phyloP scores from a whole-genome alignment of 768 basidiomycete genomes.

The Pisolithus marmoratus region DNA sequence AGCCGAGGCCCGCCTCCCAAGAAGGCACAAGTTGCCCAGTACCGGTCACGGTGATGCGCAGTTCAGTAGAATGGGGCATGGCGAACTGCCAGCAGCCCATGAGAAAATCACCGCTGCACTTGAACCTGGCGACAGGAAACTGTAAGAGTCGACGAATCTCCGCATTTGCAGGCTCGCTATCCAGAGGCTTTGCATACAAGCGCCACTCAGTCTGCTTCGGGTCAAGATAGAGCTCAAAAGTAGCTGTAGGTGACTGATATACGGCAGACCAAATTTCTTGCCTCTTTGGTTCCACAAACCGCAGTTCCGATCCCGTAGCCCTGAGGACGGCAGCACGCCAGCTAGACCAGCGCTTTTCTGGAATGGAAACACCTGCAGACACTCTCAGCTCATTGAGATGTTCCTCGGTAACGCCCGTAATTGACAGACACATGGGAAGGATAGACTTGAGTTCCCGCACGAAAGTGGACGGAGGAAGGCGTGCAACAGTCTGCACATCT shows the following conservation, averaged over 20 bases:
- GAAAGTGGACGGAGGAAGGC: slow-evolving; percentile 71
- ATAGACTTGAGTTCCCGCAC: slow-evolving; percentile 70
- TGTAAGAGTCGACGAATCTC: slow-evolving; percentile 70
- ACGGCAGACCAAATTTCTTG: slow-evolving; percentile 83
- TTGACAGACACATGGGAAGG: slow-evolving; percentile 79
- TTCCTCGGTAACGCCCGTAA: slow-evolving; percentile 44
- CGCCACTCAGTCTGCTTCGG: slow-evolving; percentile 82
- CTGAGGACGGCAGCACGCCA: slow-evolving; percentile 68
- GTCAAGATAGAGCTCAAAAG: slow-evolving; percentile 72
- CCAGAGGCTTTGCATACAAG: slow-evolving; percentile 66
- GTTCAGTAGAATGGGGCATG: slow-evolving; percentile 51
- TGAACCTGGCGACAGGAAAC: slow-evolving; percentile 71
- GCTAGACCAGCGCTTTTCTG: slow-evolving; percentile 53
- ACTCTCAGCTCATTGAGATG: slow-evolving; percentile 49
- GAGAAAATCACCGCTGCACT: slow-evolving; percentile 53
- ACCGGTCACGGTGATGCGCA: slow-evolving; percentile 54
- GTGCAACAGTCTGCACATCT: slow-evolving; percentile 44
- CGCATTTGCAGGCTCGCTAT: slow-evolving; percentile 67
- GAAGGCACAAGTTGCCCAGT: slow-evolving; percentile 67
- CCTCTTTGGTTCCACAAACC: slow-evolving; percentile 80
- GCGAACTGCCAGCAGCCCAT: slow-evolving; percentile 77
- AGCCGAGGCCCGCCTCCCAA: slow-evolving; percentile 81
- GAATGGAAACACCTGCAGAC: slow-evolving; percentile 35
- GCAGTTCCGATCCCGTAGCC: slow-evolving; percentile 57
- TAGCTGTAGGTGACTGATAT: slow-evolving; percentile 67